These are phyloP conservation scores for Panellus pusillus DNA, from an alignment of 768 basidiomycete genomes.

Conservation along the genomic window DNA sequence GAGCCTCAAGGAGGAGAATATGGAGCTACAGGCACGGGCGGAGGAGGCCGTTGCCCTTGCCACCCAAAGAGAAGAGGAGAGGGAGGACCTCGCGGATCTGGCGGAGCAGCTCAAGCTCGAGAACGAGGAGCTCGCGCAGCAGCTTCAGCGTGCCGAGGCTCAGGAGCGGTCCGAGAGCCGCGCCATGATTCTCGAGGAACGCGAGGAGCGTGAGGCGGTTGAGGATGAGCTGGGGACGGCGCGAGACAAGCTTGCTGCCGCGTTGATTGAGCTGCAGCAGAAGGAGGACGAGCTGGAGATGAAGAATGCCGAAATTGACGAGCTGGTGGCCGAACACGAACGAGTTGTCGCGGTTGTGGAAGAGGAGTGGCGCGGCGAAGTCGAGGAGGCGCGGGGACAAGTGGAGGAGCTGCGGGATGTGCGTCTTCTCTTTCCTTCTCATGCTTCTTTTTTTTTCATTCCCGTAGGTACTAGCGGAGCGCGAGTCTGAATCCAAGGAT, in stretches of 20 bases:
- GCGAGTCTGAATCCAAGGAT: conserved; percentile 76
- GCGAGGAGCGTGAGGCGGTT: conserved; percentile 74
- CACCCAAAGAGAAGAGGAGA: conserved; percentile 64
- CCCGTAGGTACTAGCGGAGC: conserved; percentile 67
- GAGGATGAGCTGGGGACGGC: conserved; percentile 75
- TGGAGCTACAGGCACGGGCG: conserved; percentile 55
- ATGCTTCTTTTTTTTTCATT: conserved; percentile 1
- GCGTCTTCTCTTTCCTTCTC: conserved; percentile 24
- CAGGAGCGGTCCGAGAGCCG: conserved; percentile 74
- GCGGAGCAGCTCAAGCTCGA: conserved; percentile 62
- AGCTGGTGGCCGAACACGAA: conserved; percentile 72
- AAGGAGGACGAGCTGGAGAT: conserved; percentile 85
- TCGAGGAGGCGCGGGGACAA: conserved; percentile 76
- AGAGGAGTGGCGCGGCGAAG: conserved; percentile 85
- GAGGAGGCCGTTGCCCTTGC: conserved; percentile 62
- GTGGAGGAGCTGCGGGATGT: conserved; percentile 81
- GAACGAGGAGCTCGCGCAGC: conserved; percentile 64
- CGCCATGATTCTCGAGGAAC: conserved; percentile 66
- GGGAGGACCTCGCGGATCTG: conserved; percentile 67
- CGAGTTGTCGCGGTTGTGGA: conserved; percentile 73
- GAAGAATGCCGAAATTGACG: conserved; percentile 75
- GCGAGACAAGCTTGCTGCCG: conserved; percentile 76
- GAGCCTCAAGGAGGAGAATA: conserved; percentile 62
- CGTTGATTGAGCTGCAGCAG: conserved; percentile 80
- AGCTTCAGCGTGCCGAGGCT: conserved; percentile 56